Evolutionary conservation across 768 basidiomycete genomes (phyloP).

Genomic region (Russula griseocarnosa): DNA sequence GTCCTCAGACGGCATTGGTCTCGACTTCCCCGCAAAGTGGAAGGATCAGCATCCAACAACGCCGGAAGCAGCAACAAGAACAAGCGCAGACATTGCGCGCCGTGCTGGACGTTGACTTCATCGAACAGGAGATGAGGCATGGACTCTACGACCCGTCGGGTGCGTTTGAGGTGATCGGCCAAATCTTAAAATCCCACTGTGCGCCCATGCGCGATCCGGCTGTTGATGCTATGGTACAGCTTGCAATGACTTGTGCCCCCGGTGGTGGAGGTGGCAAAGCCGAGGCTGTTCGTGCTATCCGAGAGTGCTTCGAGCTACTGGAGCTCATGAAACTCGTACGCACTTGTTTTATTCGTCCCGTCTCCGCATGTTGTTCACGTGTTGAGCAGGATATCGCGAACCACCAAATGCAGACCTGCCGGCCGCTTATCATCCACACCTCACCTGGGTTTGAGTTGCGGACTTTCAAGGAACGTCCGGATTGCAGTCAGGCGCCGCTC

Average conservation of each 20-base stretch:
- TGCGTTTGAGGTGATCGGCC: conserved; percentile 73
- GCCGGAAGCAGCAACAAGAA: conserved; percentile 27
- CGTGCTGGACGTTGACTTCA: conserved; percentile 70
- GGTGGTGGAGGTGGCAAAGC: conserved; percentile 52
- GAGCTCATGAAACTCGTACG: conserved; percentile 94
- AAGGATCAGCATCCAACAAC: conserved; percentile 24
- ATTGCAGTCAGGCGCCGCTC: conserved; percentile 31
- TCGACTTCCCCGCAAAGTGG: conserved; percentile 26
- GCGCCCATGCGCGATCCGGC: conserved; percentile 88
- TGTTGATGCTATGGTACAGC: conserved; percentile 77
- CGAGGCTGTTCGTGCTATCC: conserved; percentile 68
- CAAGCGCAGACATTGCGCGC: conserved; percentile 24
- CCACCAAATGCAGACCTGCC: conserved; percentile 88
- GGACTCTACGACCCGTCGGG: conserved; percentile 74
- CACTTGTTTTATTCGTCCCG: conserved; percentile 28
- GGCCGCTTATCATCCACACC: conserved; percentile 80
- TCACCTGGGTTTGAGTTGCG: conserved; percentile 77
- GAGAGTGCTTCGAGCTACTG: conserved; percentile 83
- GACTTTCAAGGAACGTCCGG: conserved; percentile 61
- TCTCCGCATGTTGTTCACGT: conserved; percentile 28
- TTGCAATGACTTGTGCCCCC: conserved; percentile 56
- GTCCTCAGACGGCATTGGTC: conserved; percentile 60
- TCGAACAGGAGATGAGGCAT: conserved; percentile 76
- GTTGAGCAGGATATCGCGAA: conserved; percentile 84
- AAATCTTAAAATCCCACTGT: conserved; percentile 83